Base-by-base conservation (phyloP, 2,329 filamentous ascomycete species). In the Uncinocarpus reesii region DNA sequence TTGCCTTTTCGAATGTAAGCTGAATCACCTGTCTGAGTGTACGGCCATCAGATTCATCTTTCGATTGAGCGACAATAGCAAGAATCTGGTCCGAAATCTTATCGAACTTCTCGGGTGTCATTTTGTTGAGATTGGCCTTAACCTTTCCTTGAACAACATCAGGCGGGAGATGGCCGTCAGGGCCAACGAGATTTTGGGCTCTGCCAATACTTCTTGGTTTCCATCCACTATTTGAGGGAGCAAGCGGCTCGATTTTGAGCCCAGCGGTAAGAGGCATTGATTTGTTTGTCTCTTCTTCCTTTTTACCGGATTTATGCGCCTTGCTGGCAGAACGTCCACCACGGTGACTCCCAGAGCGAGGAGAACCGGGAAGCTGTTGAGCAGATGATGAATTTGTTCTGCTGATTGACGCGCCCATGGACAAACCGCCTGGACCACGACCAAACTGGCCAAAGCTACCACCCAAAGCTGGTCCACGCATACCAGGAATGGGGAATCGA, bases 101-200 rank as follows among this genome's bases (percentile, higher is more conserved):
- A 65, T 95, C 89, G 60, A 98, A 98, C 64, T 96, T 98, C 71
- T 98, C 92, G 0, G 92, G 92, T 0, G 92, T 96, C 92, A 98
- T 96, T 83, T 98, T 98, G 81, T 98, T 98, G 60, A 98, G 75
- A 53, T 86, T 86, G 55, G 88, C 84, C 81, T 98, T 98, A 65
- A 98, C 92, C 81, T 98, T 98, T 58, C 90, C 83, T 73, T 98
- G 92, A 50, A 98, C 92, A 74, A 92, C 80, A 59, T 90, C 86
- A 20, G 92, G 90, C 56, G 93, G 80, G 71, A 96, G 78, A 59
- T 86, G 76, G 43, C 72, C 71, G 7, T 74, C 72, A 54, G 72
- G 68, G 48, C 73, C 68, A 52, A 69, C 61, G 49, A 67, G 64
- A 36, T 68, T 53, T 32, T 71, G 65, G 11, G 21, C 31, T 26